These are phyloP conservation scores for Eimeria brunetti DNA, from an alignment of 169 alveolate species.

Conservation along the genomic window DNA sequence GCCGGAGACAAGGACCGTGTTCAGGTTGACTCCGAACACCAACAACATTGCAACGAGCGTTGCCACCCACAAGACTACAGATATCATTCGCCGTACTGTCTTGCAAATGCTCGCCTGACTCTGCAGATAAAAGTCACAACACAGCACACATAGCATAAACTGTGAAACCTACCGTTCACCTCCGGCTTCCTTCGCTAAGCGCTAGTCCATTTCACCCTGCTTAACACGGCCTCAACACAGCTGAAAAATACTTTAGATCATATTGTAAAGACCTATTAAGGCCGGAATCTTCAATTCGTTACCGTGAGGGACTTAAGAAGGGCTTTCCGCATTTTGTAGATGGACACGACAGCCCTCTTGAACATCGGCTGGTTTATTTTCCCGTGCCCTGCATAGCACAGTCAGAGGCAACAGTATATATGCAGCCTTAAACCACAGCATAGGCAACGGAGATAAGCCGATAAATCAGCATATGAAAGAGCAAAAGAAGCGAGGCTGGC, in stretches of 20 bases:
- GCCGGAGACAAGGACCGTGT: conserved; percentile 79
- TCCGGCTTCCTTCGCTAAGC: not conserved
- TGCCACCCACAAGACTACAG: conserved; percentile 62
- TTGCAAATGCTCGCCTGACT: conserved; percentile 74
- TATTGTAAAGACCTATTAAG: not conserved
- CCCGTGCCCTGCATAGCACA: conserved; percentile 64
- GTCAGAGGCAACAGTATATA: not conserved
- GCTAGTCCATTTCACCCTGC: not conserved
- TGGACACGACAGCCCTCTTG: conserved; percentile 67
- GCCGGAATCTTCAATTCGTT: not conserved
- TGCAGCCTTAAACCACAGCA: not conserved
- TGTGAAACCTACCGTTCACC: not conserved
- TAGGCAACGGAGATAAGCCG: not conserved
- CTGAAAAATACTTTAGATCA: not conserved
- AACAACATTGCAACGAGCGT: conserved; percentile 59
- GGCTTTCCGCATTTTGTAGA: conserved; percentile 72
- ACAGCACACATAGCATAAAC: not conserved
- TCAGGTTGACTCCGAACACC: conserved; percentile 71
- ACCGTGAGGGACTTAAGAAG: conserved; percentile 65
- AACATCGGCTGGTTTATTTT: conserved; percentile 74
- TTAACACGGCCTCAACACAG: not conserved
- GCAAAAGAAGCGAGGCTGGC: not conserved
- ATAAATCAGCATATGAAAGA: not conserved
- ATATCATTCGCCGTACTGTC: conserved; percentile 66
- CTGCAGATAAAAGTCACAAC: conserved; percentile 13